These are phyloP conservation scores for Phytophthora chlamydospora DNA, from an alignment of 352 stramenopile genomes.

Conservation along the genomic window DNA sequence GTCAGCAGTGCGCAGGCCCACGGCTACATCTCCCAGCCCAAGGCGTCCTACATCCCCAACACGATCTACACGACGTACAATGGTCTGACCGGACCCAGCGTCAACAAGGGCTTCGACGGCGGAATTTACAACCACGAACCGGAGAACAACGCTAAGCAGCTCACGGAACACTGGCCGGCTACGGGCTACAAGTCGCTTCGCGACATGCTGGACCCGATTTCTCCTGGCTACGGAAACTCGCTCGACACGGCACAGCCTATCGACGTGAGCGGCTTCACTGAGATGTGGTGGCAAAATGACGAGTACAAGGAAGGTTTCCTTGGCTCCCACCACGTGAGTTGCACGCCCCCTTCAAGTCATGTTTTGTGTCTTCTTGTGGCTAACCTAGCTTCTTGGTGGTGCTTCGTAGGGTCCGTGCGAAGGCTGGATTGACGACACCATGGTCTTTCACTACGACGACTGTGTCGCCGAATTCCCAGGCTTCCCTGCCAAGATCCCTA, in stretches of 20 bases:
- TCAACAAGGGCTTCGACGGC: slow-evolving; percentile 40
- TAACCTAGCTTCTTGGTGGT: neutral
- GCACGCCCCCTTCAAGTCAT: no score
- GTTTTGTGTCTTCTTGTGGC: neutral
- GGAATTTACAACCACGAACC: slow-evolving; percentile 41
- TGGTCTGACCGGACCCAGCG: slow-evolving; percentile 22
- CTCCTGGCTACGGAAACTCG: slow-evolving; percentile 41
- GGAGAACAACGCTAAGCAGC: slow-evolving; percentile 39
- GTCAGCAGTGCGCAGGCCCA: slow-evolving; percentile 18
- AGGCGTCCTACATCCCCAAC: slow-evolving; percentile 33
- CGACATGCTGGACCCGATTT: slow-evolving; percentile 42
- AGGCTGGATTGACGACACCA: slow-evolving; percentile 52
- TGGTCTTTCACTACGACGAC: slow-evolving; percentile 54
- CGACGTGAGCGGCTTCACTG: slow-evolving; percentile 38
- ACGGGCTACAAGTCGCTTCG: slow-evolving; percentile 42
- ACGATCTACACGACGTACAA: slow-evolving; percentile 38
- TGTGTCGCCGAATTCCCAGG: slow-evolving; percentile 42
- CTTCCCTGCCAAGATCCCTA: slow-evolving; percentile 53
- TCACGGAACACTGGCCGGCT: slow-evolving; percentile 34
- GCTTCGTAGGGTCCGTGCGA: slow-evolving; percentile 55
- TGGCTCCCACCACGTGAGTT: slow-evolving; percentile 45
- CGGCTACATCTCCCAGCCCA: slow-evolving; percentile 30
- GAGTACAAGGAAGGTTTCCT: slow-evolving; percentile 48
- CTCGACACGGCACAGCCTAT: slow-evolving; percentile 25
- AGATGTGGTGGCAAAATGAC: slow-evolving; percentile 52